Base-by-base conservation (phyloP, 768 basidiomycete genomes). In the Trichaptum fuscoviolaceum region DNA sequence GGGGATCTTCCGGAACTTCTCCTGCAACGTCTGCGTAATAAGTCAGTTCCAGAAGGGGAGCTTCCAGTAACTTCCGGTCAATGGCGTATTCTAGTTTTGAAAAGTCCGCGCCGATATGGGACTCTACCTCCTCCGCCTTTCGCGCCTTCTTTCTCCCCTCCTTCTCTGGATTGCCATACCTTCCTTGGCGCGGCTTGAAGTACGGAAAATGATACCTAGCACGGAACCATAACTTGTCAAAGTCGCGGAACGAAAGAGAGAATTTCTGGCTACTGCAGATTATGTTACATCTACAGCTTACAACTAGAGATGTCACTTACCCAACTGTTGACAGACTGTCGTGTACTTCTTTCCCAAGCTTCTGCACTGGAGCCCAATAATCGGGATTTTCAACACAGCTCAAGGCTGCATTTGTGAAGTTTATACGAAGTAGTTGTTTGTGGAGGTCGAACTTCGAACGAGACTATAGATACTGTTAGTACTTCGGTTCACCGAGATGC, bases 1-100 rank as follows among this genome's bases (percentile, higher is more conserved):
- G 58, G 64, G 77, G 72, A 61, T 72, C 64, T 30, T 77, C 70
- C 30, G 92, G 89, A 3, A 93, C 91, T 30, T 85, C 81, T 34
- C 95, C 96, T 1, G 89, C 89, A 6, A 87, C 87, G 75, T 98
- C 96, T 9, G 83, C 84, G 70, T 95, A 96, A 77, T 98, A 99
- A 1, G 87, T 85, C 63, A 97, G 73, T 64, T 97, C 95, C 36
- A 99, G 73, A 18, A 81, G 71, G 0, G 88, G 88, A 0, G 93
- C 84, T 69, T 95, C 92, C 30, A 99, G 74, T 30, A 99, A 81
- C 64, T 88, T 91, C 42, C 89, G 86, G 67, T 95, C 92, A 63
- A 95, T 87, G 12, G 93, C 96, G 73, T 99, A 99, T 74, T 99
- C 95, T 23, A 86, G 70, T 8, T 77, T 78, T 2, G 81, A 74